Conservation (phyloP, 2,329 filamentous ascomycete species). For the Ophiostoma quercus region DNA sequence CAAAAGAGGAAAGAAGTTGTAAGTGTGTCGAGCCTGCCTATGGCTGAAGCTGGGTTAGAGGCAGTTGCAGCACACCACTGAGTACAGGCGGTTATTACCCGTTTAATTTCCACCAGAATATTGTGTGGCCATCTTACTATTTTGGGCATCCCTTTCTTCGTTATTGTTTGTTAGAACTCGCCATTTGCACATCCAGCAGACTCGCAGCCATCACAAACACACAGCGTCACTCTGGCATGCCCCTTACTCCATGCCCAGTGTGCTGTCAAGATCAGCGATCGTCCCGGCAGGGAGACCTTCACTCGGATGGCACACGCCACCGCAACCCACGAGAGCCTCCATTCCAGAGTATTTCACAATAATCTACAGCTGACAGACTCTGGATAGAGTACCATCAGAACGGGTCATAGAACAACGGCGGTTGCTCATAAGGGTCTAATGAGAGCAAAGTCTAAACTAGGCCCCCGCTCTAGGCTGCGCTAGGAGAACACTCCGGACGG, state of each 20-base stretch:
- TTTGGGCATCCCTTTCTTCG: not conserved
- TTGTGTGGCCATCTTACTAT: not conserved
- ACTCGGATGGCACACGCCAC: not conserved
- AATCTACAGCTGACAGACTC: not conserved
- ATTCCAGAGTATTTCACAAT: not conserved
- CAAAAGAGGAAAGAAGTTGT: conserved; percentile 8
- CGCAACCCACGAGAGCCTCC: not conserved
- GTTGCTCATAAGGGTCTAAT: not conserved
- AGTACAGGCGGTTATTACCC: not conserved
- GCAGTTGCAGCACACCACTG: not conserved
- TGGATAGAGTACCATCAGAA: not conserved
- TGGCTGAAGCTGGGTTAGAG: not conserved
- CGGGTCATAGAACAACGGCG: not conserved
- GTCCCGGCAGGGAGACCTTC: not conserved
- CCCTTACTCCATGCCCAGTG: not conserved
- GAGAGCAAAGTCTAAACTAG: not conserved
- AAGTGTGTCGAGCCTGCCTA: conserved; percentile 1
- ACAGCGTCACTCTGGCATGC: not conserved
- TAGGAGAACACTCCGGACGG: not conserved
- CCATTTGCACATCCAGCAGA: too few species aligned
- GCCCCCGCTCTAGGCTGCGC: not conserved
- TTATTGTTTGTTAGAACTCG: too few species aligned
- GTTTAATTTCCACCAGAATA: conserved; percentile 3
- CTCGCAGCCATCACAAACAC: too few species aligned
- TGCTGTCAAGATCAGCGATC: not conserved